Percentiles rank a stretch among this genome's conserved stretches.
Evolutionary conservation across 163 green algal genomes (phyloP).

Genomic region (Scenedesmus sp.): DNA sequence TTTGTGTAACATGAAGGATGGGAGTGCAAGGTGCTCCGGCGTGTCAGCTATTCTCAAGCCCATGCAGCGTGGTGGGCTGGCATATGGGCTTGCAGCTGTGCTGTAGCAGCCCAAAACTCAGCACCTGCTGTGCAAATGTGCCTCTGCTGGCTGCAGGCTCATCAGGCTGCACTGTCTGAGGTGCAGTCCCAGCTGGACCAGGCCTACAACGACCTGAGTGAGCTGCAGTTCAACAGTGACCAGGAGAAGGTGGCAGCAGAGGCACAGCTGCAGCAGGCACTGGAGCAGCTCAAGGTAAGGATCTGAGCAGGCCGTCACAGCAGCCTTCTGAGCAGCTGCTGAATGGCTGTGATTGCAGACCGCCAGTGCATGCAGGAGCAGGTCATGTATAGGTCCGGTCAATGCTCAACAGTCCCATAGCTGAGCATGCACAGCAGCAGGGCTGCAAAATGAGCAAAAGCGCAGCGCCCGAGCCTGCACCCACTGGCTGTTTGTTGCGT

Average conservation of each 20-base stretch:
- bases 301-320: neutral
- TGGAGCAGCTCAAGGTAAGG: constrained; percentile 52
- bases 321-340: neutral
- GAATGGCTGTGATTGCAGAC: no score
- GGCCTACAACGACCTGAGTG: constrained; percentile 64
- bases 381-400: no score
- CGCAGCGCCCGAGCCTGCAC: neutral
- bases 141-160: constrained; percentile 13
- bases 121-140: neutral
- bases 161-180: constrained; percentile 28
- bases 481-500: no score
- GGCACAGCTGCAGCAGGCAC: neutral
- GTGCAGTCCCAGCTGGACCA: constrained; percentile 48
- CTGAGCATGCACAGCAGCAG: neutral
- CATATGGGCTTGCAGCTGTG: no score
- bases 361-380: no score
- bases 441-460: neutral
- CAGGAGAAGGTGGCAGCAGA: constrained; percentile 48
- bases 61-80: neutral
- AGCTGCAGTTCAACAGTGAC: constrained; percentile 59
- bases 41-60: neutral
- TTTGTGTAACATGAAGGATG: neutral
- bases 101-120: neutral
- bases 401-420: no score
- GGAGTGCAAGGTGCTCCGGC: neutral